Percentiles rank a stretch among this genome's conserved stretches.
phyloP scores from a whole-genome alignment of 2,329 filamentous ascomycete species.

The Fusarium coicis region DNA sequence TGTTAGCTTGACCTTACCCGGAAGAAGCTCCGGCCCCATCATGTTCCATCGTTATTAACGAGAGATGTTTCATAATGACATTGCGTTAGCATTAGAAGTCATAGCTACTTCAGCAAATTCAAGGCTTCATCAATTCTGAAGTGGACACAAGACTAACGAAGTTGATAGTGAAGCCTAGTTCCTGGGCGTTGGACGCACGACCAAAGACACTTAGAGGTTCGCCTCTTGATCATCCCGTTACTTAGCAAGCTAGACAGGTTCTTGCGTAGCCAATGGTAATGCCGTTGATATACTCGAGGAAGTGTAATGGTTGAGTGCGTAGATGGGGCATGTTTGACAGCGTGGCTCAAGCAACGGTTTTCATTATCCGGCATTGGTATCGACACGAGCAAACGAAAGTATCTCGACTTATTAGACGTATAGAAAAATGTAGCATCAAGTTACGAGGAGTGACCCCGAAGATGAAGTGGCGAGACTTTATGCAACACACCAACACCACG shows the following conservation, averaged over 20 bases:
- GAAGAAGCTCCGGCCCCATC: neutral
- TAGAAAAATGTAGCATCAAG: neutral
- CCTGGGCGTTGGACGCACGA: constrained; percentile 14
- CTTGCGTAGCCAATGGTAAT: neutral
- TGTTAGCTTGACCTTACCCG: neutral
- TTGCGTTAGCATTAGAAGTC: neutral
- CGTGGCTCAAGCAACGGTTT: neutral
- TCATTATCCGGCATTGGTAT: neutral
- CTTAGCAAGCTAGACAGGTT: constrained; percentile 14
- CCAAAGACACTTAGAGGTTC: neutral
- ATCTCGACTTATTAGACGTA: neutral
- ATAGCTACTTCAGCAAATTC: neutral
- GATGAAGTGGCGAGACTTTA: constrained; percentile 4
- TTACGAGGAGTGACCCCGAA: neutral
- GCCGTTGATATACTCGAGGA: neutral
- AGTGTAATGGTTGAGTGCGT: neutral
- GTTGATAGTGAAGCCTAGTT: neutral
- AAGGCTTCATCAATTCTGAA: neutral
- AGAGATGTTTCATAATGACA: neutral
- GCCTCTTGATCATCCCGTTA: constrained; percentile 15
- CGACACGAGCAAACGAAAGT: neutral
- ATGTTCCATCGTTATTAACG: neutral
- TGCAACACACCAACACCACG: neutral
- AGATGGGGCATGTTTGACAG: neutral
- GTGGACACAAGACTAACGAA: neutral